These are phyloP conservation scores for Talaromyces borbonicus DNA, from an alignment of 495 filamentous ascomycete genomes.

Conservation along the genomic window DNA sequence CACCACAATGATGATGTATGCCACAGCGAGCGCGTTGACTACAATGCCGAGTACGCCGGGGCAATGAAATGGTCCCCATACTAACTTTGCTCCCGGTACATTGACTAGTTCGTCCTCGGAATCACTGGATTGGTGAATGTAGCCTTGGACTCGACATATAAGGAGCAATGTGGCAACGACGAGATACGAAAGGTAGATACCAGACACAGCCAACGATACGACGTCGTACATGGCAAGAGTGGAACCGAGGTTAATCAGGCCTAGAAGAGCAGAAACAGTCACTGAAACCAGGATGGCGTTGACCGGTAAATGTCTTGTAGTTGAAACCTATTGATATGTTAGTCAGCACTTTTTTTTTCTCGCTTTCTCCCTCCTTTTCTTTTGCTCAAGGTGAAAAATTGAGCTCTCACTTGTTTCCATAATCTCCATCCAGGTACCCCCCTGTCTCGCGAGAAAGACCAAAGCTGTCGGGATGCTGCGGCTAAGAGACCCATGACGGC, in stretches of 20 bases:
- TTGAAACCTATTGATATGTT: conserved; percentile 32
- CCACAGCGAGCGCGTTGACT: conserved; percentile 31
- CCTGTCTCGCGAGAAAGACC: conserved; percentile 46
- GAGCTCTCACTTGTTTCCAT: conserved; percentile 5
- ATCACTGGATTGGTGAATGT: conserved; percentile 12
- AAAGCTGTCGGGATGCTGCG: conserved; percentile 47
- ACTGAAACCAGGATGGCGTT: conserved; percentile 41
- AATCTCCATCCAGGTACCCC: conserved; percentile 33
- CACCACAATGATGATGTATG: conserved; percentile 27
- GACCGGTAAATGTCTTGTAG: conserved; percentile 40
- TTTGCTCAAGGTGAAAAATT: not conserved
- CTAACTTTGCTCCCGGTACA: conserved; percentile 16
- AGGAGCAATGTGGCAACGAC: not conserved
- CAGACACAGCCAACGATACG: conserved; percentile 25
- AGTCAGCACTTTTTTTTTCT: not conserved
- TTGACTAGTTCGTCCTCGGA: conserved; percentile 13
- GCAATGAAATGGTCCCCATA: conserved; percentile 41
- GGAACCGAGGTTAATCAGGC: conserved; percentile 45
- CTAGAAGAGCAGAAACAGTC: conserved; percentile 35
- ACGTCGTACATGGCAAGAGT: conserved; percentile 36
- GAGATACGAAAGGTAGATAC: conserved; percentile 6
- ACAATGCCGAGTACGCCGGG: conserved; percentile 33
- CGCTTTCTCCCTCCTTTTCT: not conserved
- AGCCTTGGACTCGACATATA: conserved; percentile 4
- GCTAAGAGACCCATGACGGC: conserved; percentile 44